phyloP scores from a whole-genome alignment of 306 rosid genomes.

The Sicyos edulis region DNA sequence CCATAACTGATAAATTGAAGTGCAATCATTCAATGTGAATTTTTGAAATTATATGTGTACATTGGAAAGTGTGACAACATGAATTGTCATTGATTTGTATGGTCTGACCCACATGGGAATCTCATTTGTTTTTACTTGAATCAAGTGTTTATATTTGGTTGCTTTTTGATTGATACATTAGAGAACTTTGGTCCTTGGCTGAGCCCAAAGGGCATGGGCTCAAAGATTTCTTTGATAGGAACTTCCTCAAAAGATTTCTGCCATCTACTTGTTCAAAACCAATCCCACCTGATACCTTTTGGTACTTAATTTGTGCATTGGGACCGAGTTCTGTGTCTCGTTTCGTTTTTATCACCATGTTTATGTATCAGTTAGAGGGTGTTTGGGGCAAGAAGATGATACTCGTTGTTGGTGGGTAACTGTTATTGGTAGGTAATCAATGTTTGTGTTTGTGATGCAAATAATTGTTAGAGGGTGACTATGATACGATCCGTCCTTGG shows the following conservation, averaged over 20 bases:
- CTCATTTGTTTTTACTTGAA: neutral
- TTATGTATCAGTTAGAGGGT: neutral
- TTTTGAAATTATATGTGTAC: slow-evolving; percentile 25
- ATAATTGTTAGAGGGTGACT: too few relatives aligned
- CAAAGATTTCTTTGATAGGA: neutral
- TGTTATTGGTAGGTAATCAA: too few relatives aligned
- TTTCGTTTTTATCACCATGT: neutral
- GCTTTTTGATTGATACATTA: neutral
- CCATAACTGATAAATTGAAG: neutral
- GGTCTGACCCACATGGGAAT: slow-evolving; percentile 30
- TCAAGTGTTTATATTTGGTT: neutral
- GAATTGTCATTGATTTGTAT: slow-evolving; percentile 5
- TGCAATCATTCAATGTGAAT: slow-evolving; percentile 35
- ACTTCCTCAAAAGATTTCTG: neutral
- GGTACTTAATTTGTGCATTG: neutral
- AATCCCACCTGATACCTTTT: slow-evolving; percentile 1
- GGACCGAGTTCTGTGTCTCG: neutral
- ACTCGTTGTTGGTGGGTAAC: too few relatives aligned
- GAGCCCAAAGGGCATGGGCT: slow-evolving; percentile 29
- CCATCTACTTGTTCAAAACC: neutral
- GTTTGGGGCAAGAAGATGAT: too few relatives aligned
- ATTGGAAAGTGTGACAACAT: slow-evolving; percentile 40
- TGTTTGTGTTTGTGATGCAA: too few relatives aligned
- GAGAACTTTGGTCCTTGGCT: slow-evolving; percentile 18
- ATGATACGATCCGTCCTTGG: too few relatives aligned